Evolutionary conservation across 139 green algal species (phyloP).

Genomic region (Chlamydomonas sp.): DNA sequence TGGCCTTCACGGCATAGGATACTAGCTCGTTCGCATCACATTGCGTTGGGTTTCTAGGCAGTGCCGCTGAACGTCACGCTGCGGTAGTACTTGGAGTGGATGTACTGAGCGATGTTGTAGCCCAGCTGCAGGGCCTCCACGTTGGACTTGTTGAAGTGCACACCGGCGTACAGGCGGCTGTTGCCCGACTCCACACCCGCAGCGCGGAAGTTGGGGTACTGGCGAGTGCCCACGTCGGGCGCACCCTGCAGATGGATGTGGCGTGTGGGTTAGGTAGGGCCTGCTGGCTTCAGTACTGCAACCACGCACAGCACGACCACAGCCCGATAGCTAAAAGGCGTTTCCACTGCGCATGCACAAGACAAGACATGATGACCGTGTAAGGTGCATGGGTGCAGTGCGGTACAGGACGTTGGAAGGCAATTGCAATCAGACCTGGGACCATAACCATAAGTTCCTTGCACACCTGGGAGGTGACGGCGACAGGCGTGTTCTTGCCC

Average conservation of each 20-base stretch:
- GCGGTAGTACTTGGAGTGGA: no score
- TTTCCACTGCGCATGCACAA: no score
- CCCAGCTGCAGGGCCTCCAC: neutral
- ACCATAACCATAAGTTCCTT: neutral
- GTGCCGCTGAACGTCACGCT: no score
- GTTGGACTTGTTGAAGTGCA: neutral
- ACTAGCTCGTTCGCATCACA: neutral
- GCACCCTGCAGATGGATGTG: neutral
- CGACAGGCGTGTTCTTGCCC: neutral
- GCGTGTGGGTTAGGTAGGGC: neutral
- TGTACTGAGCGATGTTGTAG: no score
- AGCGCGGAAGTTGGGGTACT: conserved; percentile 28
- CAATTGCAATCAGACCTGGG: no score
- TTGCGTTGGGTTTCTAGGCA: neutral
- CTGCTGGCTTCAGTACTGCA: neutral
- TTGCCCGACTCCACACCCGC: conserved; percentile 6
- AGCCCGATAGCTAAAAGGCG: no score
- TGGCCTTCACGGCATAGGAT: neutral
- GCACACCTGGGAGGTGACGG: neutral
- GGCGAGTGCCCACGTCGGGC: neutral
- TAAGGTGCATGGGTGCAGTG: no score
- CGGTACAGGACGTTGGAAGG: no score
- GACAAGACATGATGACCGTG: no score
- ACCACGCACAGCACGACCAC: no score
- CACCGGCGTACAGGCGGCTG: conserved; percentile 13